phyloP scores from a whole-genome alignment of 2,329 filamentous ascomycete genomes.

The Clarireedia paspali region DNA sequence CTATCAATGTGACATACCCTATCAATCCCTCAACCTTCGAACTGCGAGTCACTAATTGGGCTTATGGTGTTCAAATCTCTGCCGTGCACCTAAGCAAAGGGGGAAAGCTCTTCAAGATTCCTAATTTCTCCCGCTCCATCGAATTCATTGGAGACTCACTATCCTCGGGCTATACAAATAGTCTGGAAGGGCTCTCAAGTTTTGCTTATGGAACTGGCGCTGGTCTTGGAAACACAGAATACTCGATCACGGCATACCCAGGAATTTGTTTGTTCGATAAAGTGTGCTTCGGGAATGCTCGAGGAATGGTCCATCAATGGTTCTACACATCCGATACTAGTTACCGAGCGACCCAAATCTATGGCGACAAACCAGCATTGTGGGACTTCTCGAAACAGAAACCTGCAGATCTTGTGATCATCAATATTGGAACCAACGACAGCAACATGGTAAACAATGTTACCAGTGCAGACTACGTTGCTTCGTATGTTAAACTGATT shows the following conservation, averaged over 20 bases:
- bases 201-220: slow-evolving; percentile 48
- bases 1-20: slow-evolving; percentile 36
- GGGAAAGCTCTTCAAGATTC: slow-evolving; percentile 37
- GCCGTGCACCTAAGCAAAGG: slow-evolving; percentile 41
- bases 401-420: slow-evolving; percentile 38
- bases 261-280: slow-evolving; percentile 50
- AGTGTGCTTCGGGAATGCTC: slow-evolving; percentile 45
- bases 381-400: slow-evolving; percentile 37
- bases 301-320: slow-evolving; percentile 48
- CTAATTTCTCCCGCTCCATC: slow-evolving; percentile 31
- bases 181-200: slow-evolving; percentile 48
- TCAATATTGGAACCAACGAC: slow-evolving; percentile 42
- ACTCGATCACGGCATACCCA: slow-evolving; percentile 49
- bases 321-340: slow-evolving; percentile 47
- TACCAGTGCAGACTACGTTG: slow-evolving; percentile 32
- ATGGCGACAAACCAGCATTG: slow-evolving; percentile 14
- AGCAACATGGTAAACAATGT: slow-evolving; percentile 36
- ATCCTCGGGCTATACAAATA: slow-evolving; percentile 48
- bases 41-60: slow-evolving; percentile 54
- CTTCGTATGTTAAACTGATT: slow-evolving; percentile 37
- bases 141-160: slow-evolving; percentile 43
- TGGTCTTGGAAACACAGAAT: slow-evolving; percentile 51
- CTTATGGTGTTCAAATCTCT: slow-evolving; percentile 48
- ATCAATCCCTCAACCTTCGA: slow-evolving; percentile 44
- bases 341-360: slow-evolving; percentile 30